Conservation (phyloP, 192 early-diverging fungal genomes). For the Linnemannia elongata region DNA sequence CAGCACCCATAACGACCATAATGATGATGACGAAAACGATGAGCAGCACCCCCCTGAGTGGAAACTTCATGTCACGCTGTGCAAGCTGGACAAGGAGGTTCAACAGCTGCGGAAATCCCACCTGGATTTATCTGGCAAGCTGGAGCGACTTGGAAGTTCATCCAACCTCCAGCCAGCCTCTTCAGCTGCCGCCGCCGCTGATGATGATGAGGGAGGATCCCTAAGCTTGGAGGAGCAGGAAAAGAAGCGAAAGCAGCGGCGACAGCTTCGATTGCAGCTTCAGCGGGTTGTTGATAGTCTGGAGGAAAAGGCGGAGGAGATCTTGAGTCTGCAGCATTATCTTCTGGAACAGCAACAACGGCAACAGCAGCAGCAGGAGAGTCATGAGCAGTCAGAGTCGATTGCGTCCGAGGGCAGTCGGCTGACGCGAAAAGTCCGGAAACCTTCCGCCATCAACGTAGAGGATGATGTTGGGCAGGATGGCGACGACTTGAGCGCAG, state of each 20-base stretch:
- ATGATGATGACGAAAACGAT: not conserved
- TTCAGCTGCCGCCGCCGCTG: not conserved
- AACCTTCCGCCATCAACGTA: not conserved
- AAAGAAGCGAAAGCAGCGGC: constrained; percentile 11
- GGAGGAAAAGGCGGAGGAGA: constrained; percentile 32
- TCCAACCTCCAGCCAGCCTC: not conserved
- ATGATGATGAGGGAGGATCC: not conserved
- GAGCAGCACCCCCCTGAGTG: constrained; percentile 17
- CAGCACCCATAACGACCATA: not conserved
- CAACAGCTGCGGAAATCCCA: constrained; percentile 34
- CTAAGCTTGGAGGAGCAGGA: not conserved
- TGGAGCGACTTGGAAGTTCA: constrained; percentile 11
- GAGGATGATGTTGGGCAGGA: not conserved
- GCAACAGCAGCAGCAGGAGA: constrained; percentile 3
- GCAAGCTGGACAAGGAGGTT: constrained; percentile 24
- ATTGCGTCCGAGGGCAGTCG: not conserved
- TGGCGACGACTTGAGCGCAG: not conserved
- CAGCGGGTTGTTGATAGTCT: constrained; percentile 23
- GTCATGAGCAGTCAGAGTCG: constrained; percentile 6
- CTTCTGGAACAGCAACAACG: constrained; percentile 7
- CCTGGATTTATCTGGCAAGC: constrained; percentile 18
- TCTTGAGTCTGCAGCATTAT: constrained; percentile 29
- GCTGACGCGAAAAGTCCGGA: not conserved
- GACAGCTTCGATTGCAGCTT: constrained; percentile 20
- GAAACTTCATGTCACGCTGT: constrained; percentile 22